phyloP scores from a whole-genome alignment of 495 filamentous ascomycete species.

The Xylaria acuta region DNA sequence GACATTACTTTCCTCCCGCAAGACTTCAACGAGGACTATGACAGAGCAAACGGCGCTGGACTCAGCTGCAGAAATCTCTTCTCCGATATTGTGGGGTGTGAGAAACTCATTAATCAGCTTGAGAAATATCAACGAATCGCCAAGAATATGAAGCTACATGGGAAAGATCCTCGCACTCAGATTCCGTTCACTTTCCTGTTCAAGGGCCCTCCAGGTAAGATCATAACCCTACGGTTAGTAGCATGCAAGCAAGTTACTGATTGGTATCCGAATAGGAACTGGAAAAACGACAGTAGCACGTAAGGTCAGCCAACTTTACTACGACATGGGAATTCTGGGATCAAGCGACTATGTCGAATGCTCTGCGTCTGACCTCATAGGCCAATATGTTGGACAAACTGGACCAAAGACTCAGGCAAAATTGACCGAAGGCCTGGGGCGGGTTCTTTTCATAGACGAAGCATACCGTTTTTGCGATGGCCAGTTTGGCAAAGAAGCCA shows the following conservation, averaged over 20 bases:
- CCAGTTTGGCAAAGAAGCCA: conserved; percentile 67
- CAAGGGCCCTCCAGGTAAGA: conserved; percentile 28
- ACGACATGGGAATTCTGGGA: conserved; percentile 60
- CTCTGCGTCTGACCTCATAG: conserved; percentile 60
- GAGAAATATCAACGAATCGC: conserved; percentile 64
- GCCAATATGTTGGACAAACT: conserved; percentile 62
- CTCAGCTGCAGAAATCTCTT: conserved; percentile 63
- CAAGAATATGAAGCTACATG: conserved; percentile 57
- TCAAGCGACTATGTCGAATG: conserved; percentile 54
- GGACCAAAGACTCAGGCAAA: conserved; percentile 61
- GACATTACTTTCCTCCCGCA: conserved; percentile 55
- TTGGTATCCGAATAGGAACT: conserved; percentile 44
- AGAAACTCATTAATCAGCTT: conserved; percentile 62
- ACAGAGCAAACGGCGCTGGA: conserved; percentile 55
- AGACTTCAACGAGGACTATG: conserved; percentile 72
- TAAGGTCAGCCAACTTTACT: conserved; percentile 67
- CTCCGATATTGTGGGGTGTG: conserved; percentile 53
- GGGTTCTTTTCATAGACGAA: conserved; percentile 68
- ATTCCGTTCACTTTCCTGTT: conserved; percentile 35
- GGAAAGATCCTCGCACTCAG: conserved; percentile 58
- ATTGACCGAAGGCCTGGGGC: conserved; percentile 62
- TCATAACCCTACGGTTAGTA: neutral
- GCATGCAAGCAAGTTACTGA: neutral
- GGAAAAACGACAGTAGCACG: conserved; percentile 68
- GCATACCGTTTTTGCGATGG: conserved; percentile 64